phyloP scores from a whole-genome alignment of 345 rosid species.

The Aurinia saxatilis region DNA sequence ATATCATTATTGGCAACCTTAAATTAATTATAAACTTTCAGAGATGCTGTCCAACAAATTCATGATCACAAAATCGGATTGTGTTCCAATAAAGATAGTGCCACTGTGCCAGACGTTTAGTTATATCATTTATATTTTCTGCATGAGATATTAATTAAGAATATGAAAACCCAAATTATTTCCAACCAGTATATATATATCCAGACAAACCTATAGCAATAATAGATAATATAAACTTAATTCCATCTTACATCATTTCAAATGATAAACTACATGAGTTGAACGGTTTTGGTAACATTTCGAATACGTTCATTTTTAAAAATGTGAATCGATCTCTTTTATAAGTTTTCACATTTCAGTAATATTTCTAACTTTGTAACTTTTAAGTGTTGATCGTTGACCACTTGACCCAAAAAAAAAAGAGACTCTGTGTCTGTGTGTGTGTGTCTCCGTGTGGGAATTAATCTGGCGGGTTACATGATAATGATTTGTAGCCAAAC shows the following conservation, averaged over 20 bases:
- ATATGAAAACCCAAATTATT: not conserved
- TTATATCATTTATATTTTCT: not conserved
- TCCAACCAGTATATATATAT: not conserved
- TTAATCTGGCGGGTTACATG: not conserved
- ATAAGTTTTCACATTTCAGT: no score
- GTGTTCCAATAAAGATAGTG: constrained; percentile 15
- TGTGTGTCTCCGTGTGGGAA: not conserved
- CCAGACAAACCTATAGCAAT: not conserved
- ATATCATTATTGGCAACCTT: constrained; percentile 3
- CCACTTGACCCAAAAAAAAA: no score
- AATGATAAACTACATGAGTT: not conserved
- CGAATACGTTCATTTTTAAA: not conserved
- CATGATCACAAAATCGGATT: constrained; percentile 16
- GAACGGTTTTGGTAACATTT: not conserved
- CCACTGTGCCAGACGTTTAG: not conserved
- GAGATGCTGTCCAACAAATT: constrained; percentile 14
- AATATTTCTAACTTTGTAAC: not conserved
- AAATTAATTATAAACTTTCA: not conserved
- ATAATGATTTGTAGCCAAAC: constrained; percentile 17
- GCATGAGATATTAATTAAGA: not conserved
- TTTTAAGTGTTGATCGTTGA: constrained; percentile 1
- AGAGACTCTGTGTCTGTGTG: not conserved
- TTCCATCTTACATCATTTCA: not conserved
- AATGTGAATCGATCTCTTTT: no score
- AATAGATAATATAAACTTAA: not conserved